Evolutionary conservation across 2,329 filamentous ascomycete species (phyloP).

Genomic region (Biscogniauxia sp.): DNA sequence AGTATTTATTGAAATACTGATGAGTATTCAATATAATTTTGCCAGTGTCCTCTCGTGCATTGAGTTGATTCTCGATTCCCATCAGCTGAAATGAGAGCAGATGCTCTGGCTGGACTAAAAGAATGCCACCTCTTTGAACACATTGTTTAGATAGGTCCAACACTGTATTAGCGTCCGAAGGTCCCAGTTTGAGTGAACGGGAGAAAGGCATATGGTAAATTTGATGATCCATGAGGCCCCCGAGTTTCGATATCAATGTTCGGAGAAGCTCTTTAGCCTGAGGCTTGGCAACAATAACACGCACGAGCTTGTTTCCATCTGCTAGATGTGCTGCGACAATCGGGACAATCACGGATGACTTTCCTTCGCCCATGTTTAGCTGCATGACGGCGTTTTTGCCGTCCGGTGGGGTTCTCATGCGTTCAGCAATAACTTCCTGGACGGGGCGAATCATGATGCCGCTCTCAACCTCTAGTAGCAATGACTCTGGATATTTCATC

Average conservation of each 20-base stretch:
- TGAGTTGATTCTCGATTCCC: conserved; percentile 49
- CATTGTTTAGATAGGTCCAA: conserved; percentile 43
- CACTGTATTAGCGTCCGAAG: conserved; percentile 35
- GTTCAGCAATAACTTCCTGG: conserved; percentile 55
- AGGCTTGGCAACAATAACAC: conserved; percentile 61
- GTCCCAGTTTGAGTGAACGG: conserved; percentile 40
- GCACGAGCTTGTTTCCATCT: conserved; percentile 47
- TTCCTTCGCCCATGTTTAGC: conserved; percentile 71
- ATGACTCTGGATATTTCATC: conserved; percentile 51
- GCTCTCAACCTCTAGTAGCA: conserved; percentile 64
- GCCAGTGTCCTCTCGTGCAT: conserved; percentile 29
- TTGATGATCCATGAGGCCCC: conserved; percentile 52
- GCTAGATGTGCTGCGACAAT: conserved; percentile 57
- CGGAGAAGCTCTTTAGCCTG: conserved; percentile 60
- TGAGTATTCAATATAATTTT: conserved; percentile 39
- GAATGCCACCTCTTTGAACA: conserved; percentile 47
- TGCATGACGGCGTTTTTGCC: conserved; percentile 56
- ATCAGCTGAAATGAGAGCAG: conserved; percentile 63
- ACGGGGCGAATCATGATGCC: conserved; percentile 58
- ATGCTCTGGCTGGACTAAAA: conserved; percentile 64
- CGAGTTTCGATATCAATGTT: conserved; percentile 52
- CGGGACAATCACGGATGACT: conserved; percentile 67
- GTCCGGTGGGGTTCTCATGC: conserved; percentile 48
- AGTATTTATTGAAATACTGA: conserved; percentile 40
- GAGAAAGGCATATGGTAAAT: conserved; percentile 61